These are phyloP conservation scores for Vanrija pseudolonga DNA, from an alignment of 1,284 basidiomycete species.

Conservation along the genomic window DNA sequence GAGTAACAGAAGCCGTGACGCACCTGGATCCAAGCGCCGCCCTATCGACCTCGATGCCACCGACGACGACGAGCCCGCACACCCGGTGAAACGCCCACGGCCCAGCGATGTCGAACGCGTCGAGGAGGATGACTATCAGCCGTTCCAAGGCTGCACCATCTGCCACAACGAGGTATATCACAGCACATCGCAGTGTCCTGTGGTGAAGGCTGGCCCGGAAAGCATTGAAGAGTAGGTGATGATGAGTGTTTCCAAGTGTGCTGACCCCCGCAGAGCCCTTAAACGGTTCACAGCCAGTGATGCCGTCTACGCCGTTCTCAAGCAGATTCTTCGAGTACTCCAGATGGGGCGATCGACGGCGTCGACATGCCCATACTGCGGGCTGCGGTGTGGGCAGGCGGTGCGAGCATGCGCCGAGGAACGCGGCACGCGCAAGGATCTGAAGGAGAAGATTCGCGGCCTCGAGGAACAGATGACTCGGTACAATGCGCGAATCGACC, in stretches of 20 bases:
- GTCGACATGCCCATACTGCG: constrained; percentile 33
- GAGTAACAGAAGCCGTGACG: not conserved
- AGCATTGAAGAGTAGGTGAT: constrained; percentile 6
- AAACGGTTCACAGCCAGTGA: constrained; percentile 5
- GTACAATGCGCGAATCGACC: not conserved
- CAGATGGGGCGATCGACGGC: not conserved
- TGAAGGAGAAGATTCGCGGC: constrained; percentile 32
- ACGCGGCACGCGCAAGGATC: constrained; percentile 24
- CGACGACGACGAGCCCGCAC: not conserved
- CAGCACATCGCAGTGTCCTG: constrained; percentile 4
- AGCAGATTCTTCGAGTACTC: not conserved
- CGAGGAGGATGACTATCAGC: not conserved
- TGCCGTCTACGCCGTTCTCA: constrained; percentile 4
- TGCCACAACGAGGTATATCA: not conserved
- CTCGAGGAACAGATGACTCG: constrained; percentile 8
- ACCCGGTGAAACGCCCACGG: not conserved
- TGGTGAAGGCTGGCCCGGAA: constrained; percentile 9
- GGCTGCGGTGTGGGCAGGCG: constrained; percentile 18
- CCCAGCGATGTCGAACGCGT: not conserved
- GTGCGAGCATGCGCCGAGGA: constrained; percentile 28
- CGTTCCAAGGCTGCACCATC: constrained; percentile 8
- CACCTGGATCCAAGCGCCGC: not conserved
- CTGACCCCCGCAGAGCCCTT: constrained; percentile 3
- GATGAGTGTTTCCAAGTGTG: not conserved
- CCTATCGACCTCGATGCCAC: not conserved